Percentiles rank a stretch among this genome's conserved stretches.
Conservation (phyloP, 2,329 filamentous ascomycete species). For the Penicillium sp. region DNA sequence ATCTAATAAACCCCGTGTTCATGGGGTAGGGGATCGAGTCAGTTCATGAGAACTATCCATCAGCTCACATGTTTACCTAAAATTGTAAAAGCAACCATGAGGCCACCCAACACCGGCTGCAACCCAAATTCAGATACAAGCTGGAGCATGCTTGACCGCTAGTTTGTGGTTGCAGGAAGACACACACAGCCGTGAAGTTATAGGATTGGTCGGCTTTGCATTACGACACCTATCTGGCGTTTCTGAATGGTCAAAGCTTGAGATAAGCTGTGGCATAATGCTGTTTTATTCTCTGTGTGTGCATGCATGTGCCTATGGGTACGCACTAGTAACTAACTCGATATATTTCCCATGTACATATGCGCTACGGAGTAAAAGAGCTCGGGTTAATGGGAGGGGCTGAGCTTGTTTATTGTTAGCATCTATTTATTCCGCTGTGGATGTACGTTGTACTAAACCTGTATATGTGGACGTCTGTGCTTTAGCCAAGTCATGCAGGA, state of each 20-base stretch:
- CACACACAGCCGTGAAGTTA: not conserved
- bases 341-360: not conserved
- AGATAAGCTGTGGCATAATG: constrained; percentile 7
- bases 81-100: not conserved
- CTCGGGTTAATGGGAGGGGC: not conserved
- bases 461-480: constrained; percentile 5
- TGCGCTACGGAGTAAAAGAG: not conserved
- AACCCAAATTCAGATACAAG: constrained; percentile 1
- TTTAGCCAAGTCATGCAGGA: constrained; percentile 10
- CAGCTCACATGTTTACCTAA: not conserved
- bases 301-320: not conserved
- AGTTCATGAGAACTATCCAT: not conserved
- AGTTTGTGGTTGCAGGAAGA: constrained; percentile 9
- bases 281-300: not conserved
- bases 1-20: not conserved
- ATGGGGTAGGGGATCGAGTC: not conserved
- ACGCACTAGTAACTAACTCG: not conserved
- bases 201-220: constrained; percentile 3
- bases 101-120: not conserved
- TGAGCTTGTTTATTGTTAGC: not conserved
- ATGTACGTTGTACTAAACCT: constrained; percentile 6
- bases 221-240: not conserved
- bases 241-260: not conserved
- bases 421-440: not conserved
- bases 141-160: constrained; percentile 8